Evolutionary conservation across 495 filamentous ascomycete genomes (phyloP), one percentile per base, ranked within the genome.

Genomic region (Apiosordaria backusii): DNA sequence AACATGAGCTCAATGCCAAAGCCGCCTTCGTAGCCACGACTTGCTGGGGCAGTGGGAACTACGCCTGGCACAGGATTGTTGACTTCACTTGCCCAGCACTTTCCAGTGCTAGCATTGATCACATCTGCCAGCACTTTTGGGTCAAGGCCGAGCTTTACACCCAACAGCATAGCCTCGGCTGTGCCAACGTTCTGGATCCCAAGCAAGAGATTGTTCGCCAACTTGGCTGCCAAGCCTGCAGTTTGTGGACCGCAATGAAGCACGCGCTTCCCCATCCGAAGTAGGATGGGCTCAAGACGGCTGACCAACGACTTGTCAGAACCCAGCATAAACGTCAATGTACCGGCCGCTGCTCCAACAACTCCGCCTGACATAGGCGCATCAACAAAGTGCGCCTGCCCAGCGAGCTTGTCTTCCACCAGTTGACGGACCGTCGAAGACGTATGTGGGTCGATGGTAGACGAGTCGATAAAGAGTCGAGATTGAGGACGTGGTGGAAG

Each of bases 21-120:
- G 0, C 93, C 93, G 18, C 92, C 92, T 18, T 83, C 78, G 67
- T 96, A 97, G 7, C 87, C 91, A 22, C 87, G 84, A 50, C 81
- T 83, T 0, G 93, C 89, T 1, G 92, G 91, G 1, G 92, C 84
- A 6, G 82, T 84, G 52, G 88, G 85, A 9, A 91, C 82, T 0
- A 94, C 91, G n/a, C 90, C 92, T 52, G 91, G 90, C 10, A 97
- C 91, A 1, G 93, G 93, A 72, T 97, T 97, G 74, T 97, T 97
- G 57, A 93, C 77, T 74, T 97, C 93, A 65, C 87, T 92, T 7
- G 92, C 91, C 93, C 93, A 97, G 82, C 92, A 97, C 61, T 84
- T 87, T 45, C 93, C 93, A 1, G 91, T 96, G 58, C 89, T 91
- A 21, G 88, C 85, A 73, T 95, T 97, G 76, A 97, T 90, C 77